Conservation (phyloP, 441 rosid genomes). For the Kokia cookei region DNA sequence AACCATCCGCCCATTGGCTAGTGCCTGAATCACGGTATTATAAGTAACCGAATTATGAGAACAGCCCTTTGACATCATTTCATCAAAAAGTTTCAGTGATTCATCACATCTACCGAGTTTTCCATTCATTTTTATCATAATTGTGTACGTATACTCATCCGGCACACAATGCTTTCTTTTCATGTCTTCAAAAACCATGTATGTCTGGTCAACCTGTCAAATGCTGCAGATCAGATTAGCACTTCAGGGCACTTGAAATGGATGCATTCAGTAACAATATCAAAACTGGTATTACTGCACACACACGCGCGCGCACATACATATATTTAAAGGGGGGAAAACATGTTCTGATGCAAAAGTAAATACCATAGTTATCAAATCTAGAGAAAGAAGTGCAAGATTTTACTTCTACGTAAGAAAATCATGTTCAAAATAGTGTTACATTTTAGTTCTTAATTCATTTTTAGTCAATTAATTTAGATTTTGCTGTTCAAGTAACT, state of each 20-base stretch:
- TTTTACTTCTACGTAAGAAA: background rate
- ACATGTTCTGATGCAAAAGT: background rate
- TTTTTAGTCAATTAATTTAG: background rate
- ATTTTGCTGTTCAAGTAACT: background rate
- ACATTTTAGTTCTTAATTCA: background rate
- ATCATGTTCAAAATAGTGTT: background rate
- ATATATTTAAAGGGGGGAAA: background rate
- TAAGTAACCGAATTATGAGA: conserved; percentile 59
- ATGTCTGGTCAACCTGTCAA: conserved; percentile 71
- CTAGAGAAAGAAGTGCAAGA: background rate
- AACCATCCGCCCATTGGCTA: conserved; percentile 56
- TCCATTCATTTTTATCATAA: conserved; percentile 79
- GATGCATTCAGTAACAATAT: background rate
- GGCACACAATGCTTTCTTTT: conserved; percentile 58
- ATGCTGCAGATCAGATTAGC: conserved; percentile 64
- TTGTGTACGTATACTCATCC: conserved; percentile 78
- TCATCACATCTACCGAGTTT: conserved; percentile 60
- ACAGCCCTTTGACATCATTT: conserved; percentile 59
- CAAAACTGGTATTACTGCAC: background rate
- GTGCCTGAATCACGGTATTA: conserved; percentile 78
- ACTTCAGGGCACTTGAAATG: conserved; percentile 19
- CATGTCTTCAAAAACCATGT: conserved; percentile 81
- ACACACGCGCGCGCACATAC: background rate
- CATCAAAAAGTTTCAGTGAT: conserved; percentile 55
- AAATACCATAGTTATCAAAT: background rate